Evolutionary conservation across 306 rosid genomes (phyloP).

Genomic region (Citrullus amarus): DNA sequence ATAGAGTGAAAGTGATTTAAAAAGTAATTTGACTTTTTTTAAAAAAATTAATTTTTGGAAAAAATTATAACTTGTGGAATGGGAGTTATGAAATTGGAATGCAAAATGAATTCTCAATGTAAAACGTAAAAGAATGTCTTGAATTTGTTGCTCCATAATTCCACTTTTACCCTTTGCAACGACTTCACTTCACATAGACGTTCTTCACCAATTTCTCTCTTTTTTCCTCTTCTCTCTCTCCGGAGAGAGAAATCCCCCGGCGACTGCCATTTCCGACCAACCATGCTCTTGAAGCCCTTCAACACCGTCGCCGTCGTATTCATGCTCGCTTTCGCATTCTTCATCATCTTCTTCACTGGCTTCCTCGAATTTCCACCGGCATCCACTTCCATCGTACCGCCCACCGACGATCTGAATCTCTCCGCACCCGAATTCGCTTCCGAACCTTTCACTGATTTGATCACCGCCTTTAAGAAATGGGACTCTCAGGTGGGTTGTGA

Average conservation of each 20-base stretch:
- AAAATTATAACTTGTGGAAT: neutral
- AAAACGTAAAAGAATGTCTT: neutral
- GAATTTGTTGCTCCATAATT: neutral
- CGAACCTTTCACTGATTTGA: conserved; percentile 51
- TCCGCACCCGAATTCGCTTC: conserved; percentile 2
- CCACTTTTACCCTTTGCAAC: neutral
- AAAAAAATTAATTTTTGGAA: too few species aligned
- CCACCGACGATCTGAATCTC: conserved; percentile 11
- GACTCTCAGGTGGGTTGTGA: conserved; percentile 63
- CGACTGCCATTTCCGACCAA: neutral
- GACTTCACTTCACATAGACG: neutral
- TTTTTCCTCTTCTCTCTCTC: neutral
- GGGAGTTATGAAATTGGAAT: neutral
- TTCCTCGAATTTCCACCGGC: conserved; percentile 50
- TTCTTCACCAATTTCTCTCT: neutral
- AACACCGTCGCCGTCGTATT: conserved; percentile 34
- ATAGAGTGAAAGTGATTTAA: too few species aligned
- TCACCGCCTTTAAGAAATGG: conserved; percentile 61
- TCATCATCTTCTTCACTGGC: conserved; percentile 55
- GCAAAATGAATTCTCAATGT: neutral
- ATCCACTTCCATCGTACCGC: conserved; percentile 18
- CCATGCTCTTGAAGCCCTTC: conserved; percentile 46
- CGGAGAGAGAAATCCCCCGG: conserved; percentile 8
- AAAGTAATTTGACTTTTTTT: neutral
- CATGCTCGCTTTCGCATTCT: conserved; percentile 39